These are phyloP conservation scores for Penicillium verhagenii DNA, from an alignment of 495 filamentous ascomycete genomes.

Conservation along the genomic window DNA sequence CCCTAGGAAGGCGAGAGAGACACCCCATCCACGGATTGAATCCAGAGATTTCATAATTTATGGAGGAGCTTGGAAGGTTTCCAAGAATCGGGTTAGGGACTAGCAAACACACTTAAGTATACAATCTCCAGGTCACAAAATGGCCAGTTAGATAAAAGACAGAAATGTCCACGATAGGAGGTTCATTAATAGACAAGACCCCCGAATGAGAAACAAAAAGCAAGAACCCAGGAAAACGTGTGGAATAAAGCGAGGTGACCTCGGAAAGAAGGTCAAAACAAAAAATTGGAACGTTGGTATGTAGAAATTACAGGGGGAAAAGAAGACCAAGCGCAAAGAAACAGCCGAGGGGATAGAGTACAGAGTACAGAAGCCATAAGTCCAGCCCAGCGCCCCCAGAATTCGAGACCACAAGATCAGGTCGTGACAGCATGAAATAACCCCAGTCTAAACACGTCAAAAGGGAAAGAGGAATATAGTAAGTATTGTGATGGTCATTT, in stretches of 20 bases:
- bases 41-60: too few relatives aligned
- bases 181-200: too few relatives aligned
- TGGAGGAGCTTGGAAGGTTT: too few relatives aligned
- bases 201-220: background rate
- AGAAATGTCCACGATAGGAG: too few relatives aligned
- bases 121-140: too few relatives aligned
- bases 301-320: constrained; percentile 20
- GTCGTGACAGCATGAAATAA: constrained; percentile 14
- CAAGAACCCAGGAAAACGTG: background rate
- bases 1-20: too few relatives aligned
- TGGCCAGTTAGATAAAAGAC: too few relatives aligned
- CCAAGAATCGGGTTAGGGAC: too few relatives aligned
- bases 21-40: too few relatives aligned
- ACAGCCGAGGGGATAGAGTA: constrained; percentile 12
- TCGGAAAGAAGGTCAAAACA: background rate
- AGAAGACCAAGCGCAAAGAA: constrained; percentile 10
- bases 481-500: constrained; percentile 27
- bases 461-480: constrained; percentile 14
- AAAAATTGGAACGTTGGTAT: constrained; percentile 12
- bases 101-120: too few relatives aligned
- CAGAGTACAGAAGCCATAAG: constrained; percentile 10
- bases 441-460: constrained; percentile 17
- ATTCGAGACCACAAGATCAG: constrained; percentile 13
- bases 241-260: too few relatives aligned
- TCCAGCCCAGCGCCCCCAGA: constrained; percentile 18